Percentiles rank a stretch among this genome's conserved stretches.
Conservation (phyloP, 1,139 yeast species). For the Saccharomyces pastorianus region DNA sequence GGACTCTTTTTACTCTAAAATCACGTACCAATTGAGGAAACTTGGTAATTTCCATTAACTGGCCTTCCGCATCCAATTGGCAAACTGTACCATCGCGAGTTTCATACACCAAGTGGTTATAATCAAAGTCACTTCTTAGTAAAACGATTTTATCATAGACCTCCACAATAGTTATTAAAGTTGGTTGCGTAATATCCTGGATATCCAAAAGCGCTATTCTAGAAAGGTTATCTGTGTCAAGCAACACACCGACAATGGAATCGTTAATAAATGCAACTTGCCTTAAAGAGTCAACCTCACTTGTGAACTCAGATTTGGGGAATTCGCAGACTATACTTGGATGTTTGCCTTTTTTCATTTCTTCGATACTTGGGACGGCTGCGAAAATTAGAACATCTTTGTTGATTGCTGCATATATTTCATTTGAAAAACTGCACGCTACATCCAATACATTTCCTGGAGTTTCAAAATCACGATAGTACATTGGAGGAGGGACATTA, state of each 20-base stretch:
- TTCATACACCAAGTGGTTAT: slow-evolving; percentile 47
- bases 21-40: slow-evolving; percentile 69
- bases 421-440: slow-evolving; percentile 57
- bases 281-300: slow-evolving; percentile 43
- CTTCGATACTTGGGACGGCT: slow-evolving; percentile 32
- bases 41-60: slow-evolving; percentile 35
- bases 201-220: slow-evolving; percentile 45
- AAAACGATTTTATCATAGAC: slow-evolving; percentile 46
- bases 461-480: slow-evolving; percentile 57
- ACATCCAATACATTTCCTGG: slow-evolving; percentile 51
- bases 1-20: slow-evolving; percentile 41
- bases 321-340: slow-evolving; percentile 41
- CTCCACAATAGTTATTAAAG: slow-evolving; percentile 37
- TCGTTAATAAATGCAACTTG: slow-evolving; percentile 57
- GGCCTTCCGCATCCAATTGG: slow-evolving; percentile 33
- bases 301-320: slow-evolving; percentile 34
- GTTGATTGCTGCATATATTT: slow-evolving; percentile 49
- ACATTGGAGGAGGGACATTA: slow-evolving; percentile 91
- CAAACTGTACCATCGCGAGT: slow-evolving; percentile 56
- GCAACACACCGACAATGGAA: slow-evolving; percentile 45
- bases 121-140: slow-evolving; percentile 50
- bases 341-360: slow-evolving; percentile 36
- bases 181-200: slow-evolving; percentile 37
- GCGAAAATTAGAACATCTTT: slow-evolving; percentile 39
- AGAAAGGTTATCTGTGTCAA: slow-evolving; percentile 45